Base-by-base conservation (phyloP, 495 filamentous ascomycete species). In the Daldinia loculata region DNA sequence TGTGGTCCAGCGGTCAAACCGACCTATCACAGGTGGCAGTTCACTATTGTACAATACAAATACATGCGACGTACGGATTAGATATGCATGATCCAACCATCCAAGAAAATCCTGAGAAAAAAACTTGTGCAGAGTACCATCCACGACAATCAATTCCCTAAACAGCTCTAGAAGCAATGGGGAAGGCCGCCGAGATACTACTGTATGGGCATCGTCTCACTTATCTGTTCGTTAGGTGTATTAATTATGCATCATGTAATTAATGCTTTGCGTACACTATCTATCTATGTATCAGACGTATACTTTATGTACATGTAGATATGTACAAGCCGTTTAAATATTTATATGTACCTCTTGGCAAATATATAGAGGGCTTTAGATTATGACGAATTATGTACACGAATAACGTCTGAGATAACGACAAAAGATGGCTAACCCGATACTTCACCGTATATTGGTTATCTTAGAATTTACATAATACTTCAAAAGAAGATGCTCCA, bases 1-100 rank as follows among this genome's bases (percentile, higher is more conserved):
- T 70, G 69, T 75, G 62, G 72, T 71, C 34, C 70, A 74, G 74
- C 74, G 74, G 74, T 52, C 64, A 72, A 77, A 65, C 65, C 69
- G 70, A 66, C 75, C 75, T 74, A 77, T 77, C 71, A 77, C 51
- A 69, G n/a, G 41, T 52, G 62, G 43, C 65, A 43, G 67, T 53
- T 70, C 58, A 58, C 60, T 64, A 63, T 64, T 56, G 56, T 71
- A 71, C 55, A 45, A 43, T 65, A 65, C 62, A 32, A 38, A 32
- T 66, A 66, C 67, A 72, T 72, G 63, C 69, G 59, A 72, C 69
- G 39, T 67, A n/a, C n/a, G n/a, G n/a, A n/a, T n/a, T n/a, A 71
- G 45, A 34, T 71, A 71, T 71, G 69, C 69, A 74, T 71, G 72
- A 65, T 71, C 75, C 72, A 69, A 74, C 69, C 65, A 60, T 73